These are phyloP conservation scores for Cercophora newfieldiana DNA, from an alignment of 495 filamentous ascomycete genomes.

Conservation along the genomic window DNA sequence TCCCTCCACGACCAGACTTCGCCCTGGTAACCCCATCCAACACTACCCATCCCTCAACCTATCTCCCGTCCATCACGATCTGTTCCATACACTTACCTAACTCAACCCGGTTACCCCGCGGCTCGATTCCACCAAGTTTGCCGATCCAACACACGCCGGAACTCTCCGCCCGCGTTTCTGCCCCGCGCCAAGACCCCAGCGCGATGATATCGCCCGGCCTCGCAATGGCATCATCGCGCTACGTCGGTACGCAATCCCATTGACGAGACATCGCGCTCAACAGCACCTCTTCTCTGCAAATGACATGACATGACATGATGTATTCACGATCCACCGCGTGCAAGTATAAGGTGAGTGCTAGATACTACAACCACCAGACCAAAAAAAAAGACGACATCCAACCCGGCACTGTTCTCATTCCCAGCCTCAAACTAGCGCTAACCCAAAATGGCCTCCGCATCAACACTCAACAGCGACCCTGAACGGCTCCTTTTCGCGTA, in stretches of 20 bases:
- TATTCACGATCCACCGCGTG: not conserved
- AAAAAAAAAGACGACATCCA: not conserved
- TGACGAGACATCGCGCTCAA: not conserved
- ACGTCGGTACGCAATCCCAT: too few species aligned
- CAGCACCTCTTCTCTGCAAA: not conserved
- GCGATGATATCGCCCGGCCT: not conserved
- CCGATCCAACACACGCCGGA: not conserved
- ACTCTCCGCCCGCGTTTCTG: not conserved
- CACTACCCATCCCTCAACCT: not conserved
- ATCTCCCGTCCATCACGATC: not conserved
- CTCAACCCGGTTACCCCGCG: not conserved
- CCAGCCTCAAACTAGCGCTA: not conserved
- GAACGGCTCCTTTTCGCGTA: slow-evolving; percentile 29
- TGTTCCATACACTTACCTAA: not conserved
- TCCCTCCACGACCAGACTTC: not conserved
- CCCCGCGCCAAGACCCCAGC: not conserved
- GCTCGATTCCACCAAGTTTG: too few species aligned
- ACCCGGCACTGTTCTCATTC: not conserved
- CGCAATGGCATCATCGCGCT: not conserved
- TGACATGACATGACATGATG: not conserved
- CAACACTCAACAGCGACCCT: slow-evolving; percentile 23
- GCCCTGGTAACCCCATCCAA: not conserved
- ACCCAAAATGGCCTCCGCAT: slow-evolving; percentile 15
- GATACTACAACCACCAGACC: too few species aligned
- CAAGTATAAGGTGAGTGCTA: not conserved